Conservation (phyloP, 2,329 filamentous ascomycete genomes). For the Elsinoe australis region DNA sequence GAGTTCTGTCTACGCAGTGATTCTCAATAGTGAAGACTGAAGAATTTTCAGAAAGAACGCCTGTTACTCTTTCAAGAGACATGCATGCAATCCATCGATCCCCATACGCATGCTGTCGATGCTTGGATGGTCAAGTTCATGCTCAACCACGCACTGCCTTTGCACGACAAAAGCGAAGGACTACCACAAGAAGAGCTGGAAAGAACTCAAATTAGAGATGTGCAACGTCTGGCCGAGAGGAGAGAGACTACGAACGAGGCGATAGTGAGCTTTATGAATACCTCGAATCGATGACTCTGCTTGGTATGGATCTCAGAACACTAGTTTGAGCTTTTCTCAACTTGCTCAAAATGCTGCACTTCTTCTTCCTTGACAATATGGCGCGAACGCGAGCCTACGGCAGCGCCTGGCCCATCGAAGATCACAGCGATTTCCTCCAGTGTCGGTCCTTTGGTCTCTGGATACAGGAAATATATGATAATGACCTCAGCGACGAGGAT, state of each 20-base stretch:
- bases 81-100: not conserved
- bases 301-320: not conserved
- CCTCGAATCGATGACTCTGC: not conserved
- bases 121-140: slow-evolving; percentile 7
- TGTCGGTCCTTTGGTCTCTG: slow-evolving; percentile 26
- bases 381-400: not conserved
- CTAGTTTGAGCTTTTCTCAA: not conserved
- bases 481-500: slow-evolving; percentile 24
- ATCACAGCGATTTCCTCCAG: slow-evolving; percentile 41
- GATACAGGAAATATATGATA: slow-evolving; percentile 28
- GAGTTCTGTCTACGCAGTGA: not conserved
- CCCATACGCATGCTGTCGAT: slow-evolving; percentile 1
- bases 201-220: not conserved
- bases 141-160: not conserved
- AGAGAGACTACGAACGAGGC: not conserved
- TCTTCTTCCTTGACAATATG: not conserved
- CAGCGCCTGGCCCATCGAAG: slow-evolving; percentile 30
- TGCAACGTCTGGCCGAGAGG: not conserved
- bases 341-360: not conserved
- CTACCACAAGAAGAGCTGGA: not conserved
- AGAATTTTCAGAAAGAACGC: not conserved
- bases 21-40: not conserved
- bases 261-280: not conserved
- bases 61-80: slow-evolving; percentile 2
- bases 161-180: not conserved